Base-by-base conservation (phyloP, 768 basidiomycete genomes). In the Naganishia randhawae region DNA sequence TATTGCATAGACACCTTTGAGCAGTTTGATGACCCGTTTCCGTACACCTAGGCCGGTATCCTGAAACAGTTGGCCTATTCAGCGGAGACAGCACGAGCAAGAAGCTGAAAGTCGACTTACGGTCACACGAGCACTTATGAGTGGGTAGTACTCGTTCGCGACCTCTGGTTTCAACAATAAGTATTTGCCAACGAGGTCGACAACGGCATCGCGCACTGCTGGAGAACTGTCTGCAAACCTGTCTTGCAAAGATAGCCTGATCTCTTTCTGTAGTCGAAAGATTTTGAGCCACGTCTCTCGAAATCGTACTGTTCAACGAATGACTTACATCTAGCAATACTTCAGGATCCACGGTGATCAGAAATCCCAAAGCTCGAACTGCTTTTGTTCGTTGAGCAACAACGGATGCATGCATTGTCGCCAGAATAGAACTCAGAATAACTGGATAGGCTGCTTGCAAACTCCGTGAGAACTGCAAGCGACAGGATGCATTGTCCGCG, bases 171-270 rank as follows among this genome's bases (percentile, higher is more conserved):
- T 87, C 69, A 92, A 89, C 39, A 93, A 86, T 83, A 98, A 88
- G 74, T 98, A 95, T 81, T 92, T 95, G n/a, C 96, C 96, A 67
- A 98, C 91, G 67, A 99, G 82, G 75, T 98, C 96, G 16, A 99
- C 91, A 6, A 95, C 93, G 5, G 93, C 92, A 77, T 99, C 96
- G 13, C 96, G 89, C 8, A 99, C 96, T 19, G 90, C 89, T 0
- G 96, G 89, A 0, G 96, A 98, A 71, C 85, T 89, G 73, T 99
- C 96, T 1, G 90, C 82, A 16, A 99, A 84, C 75, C 96, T 91
- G 39, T 86, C 87, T 79, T 97, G 92, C 71, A 99, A 91, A 1
- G 90, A 87, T 53, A 85, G 84, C 37, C 91, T 87, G 41, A 98
- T 92, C 71, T 67, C 66, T 17, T 13, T 48, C 53, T 51, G 29